Conservation (phyloP, 2,329 filamentous ascomycete species). For the Daldinia sp. region DNA sequence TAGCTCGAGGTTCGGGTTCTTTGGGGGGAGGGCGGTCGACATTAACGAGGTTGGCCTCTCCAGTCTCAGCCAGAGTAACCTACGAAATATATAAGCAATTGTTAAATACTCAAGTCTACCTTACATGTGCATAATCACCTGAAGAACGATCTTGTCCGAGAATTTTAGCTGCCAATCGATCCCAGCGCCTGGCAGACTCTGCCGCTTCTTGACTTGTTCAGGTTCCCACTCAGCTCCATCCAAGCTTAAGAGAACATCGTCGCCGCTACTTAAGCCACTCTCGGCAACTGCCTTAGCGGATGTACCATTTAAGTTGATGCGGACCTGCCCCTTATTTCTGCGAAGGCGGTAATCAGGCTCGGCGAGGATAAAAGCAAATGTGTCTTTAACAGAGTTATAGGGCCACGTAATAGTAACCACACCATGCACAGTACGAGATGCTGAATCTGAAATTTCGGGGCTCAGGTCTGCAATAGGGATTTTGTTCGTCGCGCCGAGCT, state of each 20-base stretch:
- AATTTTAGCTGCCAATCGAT: conserved; percentile 69
- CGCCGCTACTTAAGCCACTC: conserved; percentile 77
- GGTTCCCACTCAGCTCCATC: conserved; percentile 72
- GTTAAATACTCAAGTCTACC: background rate
- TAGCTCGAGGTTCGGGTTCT: conserved; percentile 21
- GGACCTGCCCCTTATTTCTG: conserved; percentile 79
- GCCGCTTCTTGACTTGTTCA: conserved; percentile 56
- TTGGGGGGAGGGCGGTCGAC: conserved; percentile 56
- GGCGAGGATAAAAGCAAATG: conserved; percentile 80
- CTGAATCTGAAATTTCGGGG: conserved; percentile 55
- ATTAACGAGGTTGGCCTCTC: conserved; percentile 59
- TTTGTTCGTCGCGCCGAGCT: conserved; percentile 44
- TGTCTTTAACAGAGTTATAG: conserved; percentile 79
- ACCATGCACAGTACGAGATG: conserved; percentile 65
- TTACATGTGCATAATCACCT: conserved; percentile 47
- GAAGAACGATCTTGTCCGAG: conserved; percentile 57
- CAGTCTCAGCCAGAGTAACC: conserved; percentile 57
- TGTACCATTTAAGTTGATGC: conserved; percentile 75
- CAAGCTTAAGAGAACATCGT: conserved; percentile 74
- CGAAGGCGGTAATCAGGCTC: conserved; percentile 86
- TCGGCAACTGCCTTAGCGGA: conserved; percentile 74
- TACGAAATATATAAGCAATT: conserved; percentile 35
- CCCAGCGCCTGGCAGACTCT: conserved; percentile 57
- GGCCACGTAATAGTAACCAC: conserved; percentile 90
- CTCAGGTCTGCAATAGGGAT: conserved; percentile 65